Evolutionary conservation across 2,329 filamentous ascomycete species (phyloP).

Genomic region (Exophiala oligosperma): DNA sequence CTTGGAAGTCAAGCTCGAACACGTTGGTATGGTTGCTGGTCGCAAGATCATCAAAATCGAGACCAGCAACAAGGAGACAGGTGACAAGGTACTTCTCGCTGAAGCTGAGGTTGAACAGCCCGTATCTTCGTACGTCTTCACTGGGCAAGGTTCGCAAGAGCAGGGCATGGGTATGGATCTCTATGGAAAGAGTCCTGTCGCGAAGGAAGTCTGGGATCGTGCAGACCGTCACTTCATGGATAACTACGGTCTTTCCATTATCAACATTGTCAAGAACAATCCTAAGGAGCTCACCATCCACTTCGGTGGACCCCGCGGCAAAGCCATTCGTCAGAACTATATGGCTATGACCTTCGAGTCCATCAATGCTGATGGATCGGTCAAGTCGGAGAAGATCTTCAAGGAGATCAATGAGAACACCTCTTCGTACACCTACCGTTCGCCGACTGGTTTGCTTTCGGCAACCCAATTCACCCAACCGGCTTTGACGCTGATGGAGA

Average conservation of each 20-base stretch:
- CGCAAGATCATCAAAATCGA: constrained; percentile 99
- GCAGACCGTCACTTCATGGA: constrained; percentile 98
- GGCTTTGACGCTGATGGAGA: constrained; percentile 97
- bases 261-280: constrained; percentile 99
- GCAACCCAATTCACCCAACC: constrained; percentile 99
- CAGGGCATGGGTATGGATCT: constrained; percentile 99
- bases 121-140: constrained; percentile 95
- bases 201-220: constrained; percentile 95
- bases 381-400: constrained; percentile 99
- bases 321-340: constrained; percentile 97
- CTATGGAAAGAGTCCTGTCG: constrained; percentile 88
- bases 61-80: constrained; percentile 89
- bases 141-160: constrained; percentile 96
- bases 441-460: constrained; percentile 88
- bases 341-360: constrained; percentile 99
- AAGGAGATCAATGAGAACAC: constrained; percentile 94
- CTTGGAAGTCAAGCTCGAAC: constrained; percentile 90
- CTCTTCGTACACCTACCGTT: constrained; percentile 94
- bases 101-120: constrained; percentile 98
- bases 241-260: constrained; percentile 98
- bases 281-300: constrained; percentile 98
- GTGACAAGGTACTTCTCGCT: constrained; percentile 92
- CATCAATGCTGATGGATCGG: constrained; percentile 84
- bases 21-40: constrained; percentile 95
- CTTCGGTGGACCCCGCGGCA: constrained; percentile 94